phyloP scores from a whole-genome alignment of 225 moss, liverwort and hornwort species.

The Thuidium tamariscinum region DNA sequence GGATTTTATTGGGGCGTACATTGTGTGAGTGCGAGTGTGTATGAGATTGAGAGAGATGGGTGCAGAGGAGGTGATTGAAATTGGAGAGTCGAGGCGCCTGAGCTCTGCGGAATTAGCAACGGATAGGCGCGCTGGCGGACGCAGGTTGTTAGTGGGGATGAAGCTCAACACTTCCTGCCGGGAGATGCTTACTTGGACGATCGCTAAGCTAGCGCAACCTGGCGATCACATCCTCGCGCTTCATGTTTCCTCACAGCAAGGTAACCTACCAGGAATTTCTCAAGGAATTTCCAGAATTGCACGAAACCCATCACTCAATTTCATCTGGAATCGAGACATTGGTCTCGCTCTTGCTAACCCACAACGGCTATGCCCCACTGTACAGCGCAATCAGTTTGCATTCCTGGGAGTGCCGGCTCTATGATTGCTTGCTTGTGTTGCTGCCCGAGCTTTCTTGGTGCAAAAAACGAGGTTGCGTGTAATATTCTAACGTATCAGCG shows the following conservation, averaged over 20 bases:
- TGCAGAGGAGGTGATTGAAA: conserved; percentile 5
- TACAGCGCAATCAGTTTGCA: background rate
- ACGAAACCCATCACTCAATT: background rate
- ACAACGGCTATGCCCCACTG: background rate
- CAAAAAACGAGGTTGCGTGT: background rate
- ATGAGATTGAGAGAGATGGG: background rate
- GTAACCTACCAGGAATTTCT: background rate
- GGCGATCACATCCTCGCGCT: conserved; percentile 48
- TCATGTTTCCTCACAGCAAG: conserved; percentile 26
- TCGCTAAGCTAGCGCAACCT: conserved; percentile 49
- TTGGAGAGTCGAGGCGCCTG: background rate
- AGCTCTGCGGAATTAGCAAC: background rate
- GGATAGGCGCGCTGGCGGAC: background rate
- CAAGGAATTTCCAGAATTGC: background rate
- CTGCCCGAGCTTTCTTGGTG: background rate
- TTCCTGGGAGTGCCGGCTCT: background rate
- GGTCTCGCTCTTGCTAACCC: background rate
- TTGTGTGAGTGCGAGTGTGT: background rate
- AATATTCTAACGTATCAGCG: background rate
- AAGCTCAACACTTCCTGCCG: conserved; percentile 36
- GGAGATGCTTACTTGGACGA: conserved; percentile 51
- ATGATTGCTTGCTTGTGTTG: background rate
- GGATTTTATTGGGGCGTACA: background rate
- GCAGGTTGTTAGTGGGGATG: conserved; percentile 43
- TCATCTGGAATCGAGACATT: background rate